phyloP scores from a whole-genome alignment of 2,329 filamentous ascomycete genomes.

The Lizonia empirigonia region DNA sequence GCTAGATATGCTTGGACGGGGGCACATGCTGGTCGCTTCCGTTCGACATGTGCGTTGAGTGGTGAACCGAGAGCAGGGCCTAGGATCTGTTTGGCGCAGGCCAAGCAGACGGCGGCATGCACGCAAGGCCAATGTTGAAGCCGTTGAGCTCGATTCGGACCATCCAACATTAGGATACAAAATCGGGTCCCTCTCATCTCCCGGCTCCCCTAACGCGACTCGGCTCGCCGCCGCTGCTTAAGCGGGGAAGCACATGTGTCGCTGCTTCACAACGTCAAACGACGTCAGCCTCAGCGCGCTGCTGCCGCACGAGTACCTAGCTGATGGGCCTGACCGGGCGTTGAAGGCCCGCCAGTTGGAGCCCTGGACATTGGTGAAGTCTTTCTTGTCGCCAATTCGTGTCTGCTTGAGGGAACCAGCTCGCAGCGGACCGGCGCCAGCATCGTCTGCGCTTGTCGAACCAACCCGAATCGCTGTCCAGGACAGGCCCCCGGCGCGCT shows the following conservation, averaged over 20 bases:
- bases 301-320: neutral
- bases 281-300: constrained; percentile 1
- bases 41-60: constrained; percentile 31
- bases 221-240: constrained; percentile 38
- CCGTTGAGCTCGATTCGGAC: constrained; percentile 28
- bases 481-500: constrained; percentile 39
- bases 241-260: constrained; percentile 22
- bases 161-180: constrained; percentile 27
- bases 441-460: constrained; percentile 24
- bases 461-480: constrained; percentile 18
- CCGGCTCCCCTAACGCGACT: constrained; percentile 22
- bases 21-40: constrained; percentile 1
- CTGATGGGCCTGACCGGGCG: constrained; percentile 2
- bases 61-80: constrained; percentile 30
- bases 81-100: constrained; percentile 33
- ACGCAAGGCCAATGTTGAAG: constrained; percentile 36
- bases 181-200: neutral
- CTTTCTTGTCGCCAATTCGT: constrained; percentile 2
- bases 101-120: constrained; percentile 38
- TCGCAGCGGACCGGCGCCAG: constrained; percentile 17
- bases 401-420: constrained; percentile 1
- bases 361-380: neutral
- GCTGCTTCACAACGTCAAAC: constrained; percentile 10
- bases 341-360: constrained; percentile 8
- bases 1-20: constrained; percentile 1